Conservation (phyloP, 1,284 basidiomycete genomes). For the Ceratobasidium sp. region DNA sequence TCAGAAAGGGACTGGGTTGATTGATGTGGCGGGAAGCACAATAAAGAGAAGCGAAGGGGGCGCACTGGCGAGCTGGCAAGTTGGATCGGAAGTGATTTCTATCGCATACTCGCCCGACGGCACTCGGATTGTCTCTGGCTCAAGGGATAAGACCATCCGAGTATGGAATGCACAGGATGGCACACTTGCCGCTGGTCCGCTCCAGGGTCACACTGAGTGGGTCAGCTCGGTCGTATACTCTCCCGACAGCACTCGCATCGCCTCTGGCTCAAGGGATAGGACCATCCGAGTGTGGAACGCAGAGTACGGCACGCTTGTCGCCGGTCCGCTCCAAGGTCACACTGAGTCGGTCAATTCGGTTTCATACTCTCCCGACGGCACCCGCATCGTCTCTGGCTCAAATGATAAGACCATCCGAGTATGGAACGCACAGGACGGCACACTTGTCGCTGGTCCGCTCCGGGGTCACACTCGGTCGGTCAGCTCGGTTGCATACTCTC, state of each 20-base stretch:
- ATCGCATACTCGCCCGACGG: neutral
- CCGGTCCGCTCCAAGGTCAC: neutral
- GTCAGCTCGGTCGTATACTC: neutral
- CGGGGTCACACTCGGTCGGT: neutral
- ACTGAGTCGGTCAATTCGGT: neutral
- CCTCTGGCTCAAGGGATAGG: neutral
- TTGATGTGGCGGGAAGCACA: neutral
- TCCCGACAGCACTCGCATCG: neutral
- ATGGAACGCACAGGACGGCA: neutral
- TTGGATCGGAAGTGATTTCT: neutral
- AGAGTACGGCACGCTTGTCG: neutral
- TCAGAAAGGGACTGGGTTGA: neutral
- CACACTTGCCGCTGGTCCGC: neutral
- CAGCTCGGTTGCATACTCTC: constrained; percentile 6
- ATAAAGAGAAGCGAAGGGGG: neutral
- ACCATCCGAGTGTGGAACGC: neutral
- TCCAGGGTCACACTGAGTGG: neutral
- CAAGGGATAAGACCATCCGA: neutral
- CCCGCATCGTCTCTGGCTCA: neutral
- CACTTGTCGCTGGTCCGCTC: neutral
- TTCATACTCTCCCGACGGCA: neutral
- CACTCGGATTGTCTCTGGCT: neutral
- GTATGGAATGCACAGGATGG: constrained; percentile 5
- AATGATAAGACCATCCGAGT: neutral
- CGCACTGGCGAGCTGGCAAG: neutral